Conservation (phyloP, 768 basidiomycete species). For the Russula compacta region DNA sequence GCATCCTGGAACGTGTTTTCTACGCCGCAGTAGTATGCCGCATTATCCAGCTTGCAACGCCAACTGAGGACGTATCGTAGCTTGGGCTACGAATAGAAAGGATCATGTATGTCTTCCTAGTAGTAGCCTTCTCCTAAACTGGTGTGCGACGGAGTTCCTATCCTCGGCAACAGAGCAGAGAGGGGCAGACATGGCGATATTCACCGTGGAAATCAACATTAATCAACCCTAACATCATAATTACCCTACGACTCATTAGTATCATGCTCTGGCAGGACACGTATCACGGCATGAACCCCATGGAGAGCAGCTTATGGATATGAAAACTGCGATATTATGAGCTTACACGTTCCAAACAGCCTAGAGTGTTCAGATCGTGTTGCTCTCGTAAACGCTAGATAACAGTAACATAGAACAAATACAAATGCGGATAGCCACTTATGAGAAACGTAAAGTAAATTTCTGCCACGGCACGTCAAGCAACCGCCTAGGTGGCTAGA, state of each 20-base stretch:
- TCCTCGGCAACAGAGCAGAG: no score
- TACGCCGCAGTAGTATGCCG: no score
- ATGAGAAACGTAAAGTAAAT: background rate
- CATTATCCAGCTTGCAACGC: no score
- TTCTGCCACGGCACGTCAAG: background rate
- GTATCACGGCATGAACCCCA: background rate
- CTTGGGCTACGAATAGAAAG: no score
- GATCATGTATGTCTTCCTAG: no score
- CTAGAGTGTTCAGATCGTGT: background rate
- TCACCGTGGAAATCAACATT: no score
- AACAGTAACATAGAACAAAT: background rate
- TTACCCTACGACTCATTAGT: background rate
- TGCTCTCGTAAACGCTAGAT: background rate
- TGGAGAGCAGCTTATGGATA: background rate
- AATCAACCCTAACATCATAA: no score
- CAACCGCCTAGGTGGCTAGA: background rate
- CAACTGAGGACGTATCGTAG: no score
- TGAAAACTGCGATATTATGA: background rate
- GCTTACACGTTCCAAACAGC: background rate
- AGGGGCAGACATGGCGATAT: no score
- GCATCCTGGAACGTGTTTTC: no score
- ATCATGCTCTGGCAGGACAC: background rate
- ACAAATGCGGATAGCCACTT: background rate
- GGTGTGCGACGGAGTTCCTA: no score
- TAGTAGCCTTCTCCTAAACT: no score